Conservation (phyloP, 371 early-diverging fungal genomes). For the Rhizopus delemar region DNA sequence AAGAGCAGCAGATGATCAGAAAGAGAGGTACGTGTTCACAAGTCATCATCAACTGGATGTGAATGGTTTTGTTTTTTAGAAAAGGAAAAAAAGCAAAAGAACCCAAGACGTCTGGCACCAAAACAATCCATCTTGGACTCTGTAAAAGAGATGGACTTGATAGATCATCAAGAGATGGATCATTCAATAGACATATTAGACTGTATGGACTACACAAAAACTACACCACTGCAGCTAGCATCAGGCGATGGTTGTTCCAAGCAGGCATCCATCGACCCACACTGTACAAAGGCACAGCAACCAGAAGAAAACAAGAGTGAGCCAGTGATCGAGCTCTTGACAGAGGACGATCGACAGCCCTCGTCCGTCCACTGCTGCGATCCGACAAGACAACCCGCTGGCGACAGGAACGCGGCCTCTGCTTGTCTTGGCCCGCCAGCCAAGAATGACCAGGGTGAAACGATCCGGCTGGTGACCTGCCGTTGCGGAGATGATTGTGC, state of each 20-base stretch:
- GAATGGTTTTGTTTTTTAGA: too few species aligned
- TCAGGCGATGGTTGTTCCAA: too few species aligned
- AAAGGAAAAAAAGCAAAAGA: conserved; percentile 3
- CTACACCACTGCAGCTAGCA: too few species aligned
- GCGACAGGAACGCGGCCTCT: neutral
- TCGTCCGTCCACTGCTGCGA: neutral
- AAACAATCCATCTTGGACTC: neutral
- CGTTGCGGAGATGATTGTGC: conserved; percentile 53
- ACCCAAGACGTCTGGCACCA: neutral
- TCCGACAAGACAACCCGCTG: neutral
- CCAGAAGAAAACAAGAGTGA: too few species aligned
- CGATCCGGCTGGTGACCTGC: conserved; percentile 44
- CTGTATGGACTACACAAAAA: too few species aligned
- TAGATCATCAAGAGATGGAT: neutral
- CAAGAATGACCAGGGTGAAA: conserved; percentile 33
- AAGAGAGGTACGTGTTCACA: neutral
- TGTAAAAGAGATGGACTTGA: neutral
- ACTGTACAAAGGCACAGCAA: too few species aligned
- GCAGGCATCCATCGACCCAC: too few species aligned
- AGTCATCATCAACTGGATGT: too few species aligned
- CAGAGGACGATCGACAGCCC: neutral
- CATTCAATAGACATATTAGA: neutral
- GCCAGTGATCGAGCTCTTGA: too few species aligned
- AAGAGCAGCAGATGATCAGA: neutral
- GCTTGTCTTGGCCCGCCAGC: conserved; percentile 33